Percentiles rank a stretch among this genome's conserved stretches.
phyloP scores from a whole-genome alignment of 306 rosid species.

The Canavalia ensiformis region DNA sequence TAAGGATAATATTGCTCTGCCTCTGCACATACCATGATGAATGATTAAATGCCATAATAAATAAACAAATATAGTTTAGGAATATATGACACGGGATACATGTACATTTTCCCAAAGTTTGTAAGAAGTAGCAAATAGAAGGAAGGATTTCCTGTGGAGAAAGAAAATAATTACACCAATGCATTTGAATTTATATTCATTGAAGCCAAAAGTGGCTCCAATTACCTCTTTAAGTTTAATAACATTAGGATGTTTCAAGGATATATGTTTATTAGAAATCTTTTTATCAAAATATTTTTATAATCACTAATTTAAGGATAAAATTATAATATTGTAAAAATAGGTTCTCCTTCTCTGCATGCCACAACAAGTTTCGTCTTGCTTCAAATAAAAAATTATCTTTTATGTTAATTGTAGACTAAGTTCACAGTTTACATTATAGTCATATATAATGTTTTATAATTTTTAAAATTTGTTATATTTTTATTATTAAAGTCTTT shows the following conservation, averaged over 20 bases:
- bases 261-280: slow-evolving; percentile 56
- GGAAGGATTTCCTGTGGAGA: neutral
- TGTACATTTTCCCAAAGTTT: slow-evolving; percentile 10
- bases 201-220: slow-evolving; percentile 14
- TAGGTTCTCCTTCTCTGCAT: too few species aligned
- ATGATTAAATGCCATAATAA: neutral
- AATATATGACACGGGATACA: neutral
- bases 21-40: neutral
- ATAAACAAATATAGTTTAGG: neutral
- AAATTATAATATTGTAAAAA: too few species aligned
- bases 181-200: neutral
- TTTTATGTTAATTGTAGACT: too few species aligned
- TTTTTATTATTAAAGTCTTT: too few species aligned
- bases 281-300: too few species aligned
- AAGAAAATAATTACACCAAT: neutral
- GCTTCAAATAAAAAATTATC: too few species aligned
- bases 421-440: too few species aligned
- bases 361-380: too few species aligned
- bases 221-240: slow-evolving; percentile 96
- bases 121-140: neutral
- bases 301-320: too few species aligned
- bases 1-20: slow-evolving; percentile 4
- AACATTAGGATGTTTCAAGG: slow-evolving; percentile 95
- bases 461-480: too few species aligned
- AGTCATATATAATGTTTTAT: too few species aligned